Evolutionary conservation across 352 stramenopile genomes (phyloP).

Genomic region (Pythium dissimile): DNA sequence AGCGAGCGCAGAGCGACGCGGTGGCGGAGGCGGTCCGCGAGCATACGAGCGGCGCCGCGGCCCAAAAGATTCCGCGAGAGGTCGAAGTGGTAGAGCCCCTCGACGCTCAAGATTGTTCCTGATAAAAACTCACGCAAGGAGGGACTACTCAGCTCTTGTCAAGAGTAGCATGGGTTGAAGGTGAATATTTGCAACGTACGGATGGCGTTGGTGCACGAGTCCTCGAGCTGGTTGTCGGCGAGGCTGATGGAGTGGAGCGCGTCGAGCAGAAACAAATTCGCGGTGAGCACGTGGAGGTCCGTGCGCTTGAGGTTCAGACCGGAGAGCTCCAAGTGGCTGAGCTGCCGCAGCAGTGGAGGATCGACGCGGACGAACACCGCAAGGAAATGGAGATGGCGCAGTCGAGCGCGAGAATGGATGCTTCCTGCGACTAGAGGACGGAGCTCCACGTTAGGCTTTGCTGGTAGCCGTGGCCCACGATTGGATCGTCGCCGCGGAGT

Average conservation of each 20-base stretch:
- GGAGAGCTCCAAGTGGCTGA: slow-evolving; percentile 27
- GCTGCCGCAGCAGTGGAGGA: slow-evolving; percentile 19
- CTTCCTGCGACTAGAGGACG: neutral
- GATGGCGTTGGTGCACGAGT: slow-evolving; percentile 25
- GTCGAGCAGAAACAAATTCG: slow-evolving; percentile 30
- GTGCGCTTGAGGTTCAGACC: slow-evolving; percentile 23
- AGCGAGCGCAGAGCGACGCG: slow-evolving; percentile 27
- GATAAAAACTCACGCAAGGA: no score
- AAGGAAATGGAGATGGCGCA: slow-evolving; percentile 21
- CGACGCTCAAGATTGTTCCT: slow-evolving; percentile 29
- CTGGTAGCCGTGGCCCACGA: neutral
- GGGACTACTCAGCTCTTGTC: no score
- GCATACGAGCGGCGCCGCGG: slow-evolving; percentile 17
- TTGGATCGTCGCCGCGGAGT: neutral
- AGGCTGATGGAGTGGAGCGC: slow-evolving; percentile 26
- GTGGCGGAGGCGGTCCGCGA: slow-evolving; percentile 31
- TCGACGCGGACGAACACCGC: slow-evolving; percentile 33
- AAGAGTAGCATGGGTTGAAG: no score
- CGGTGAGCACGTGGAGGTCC: slow-evolving; percentile 20
- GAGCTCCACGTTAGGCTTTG: neutral
- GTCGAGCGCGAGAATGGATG: neutral
- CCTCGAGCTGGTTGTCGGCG: slow-evolving; percentile 38
- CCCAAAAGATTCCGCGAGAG: slow-evolving; percentile 41
- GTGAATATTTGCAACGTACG: no score
- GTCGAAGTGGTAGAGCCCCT: slow-evolving; percentile 27